phyloP scores from a whole-genome alignment of 495 filamentous ascomycete species.

The Talaromyces borbonicus region DNA sequence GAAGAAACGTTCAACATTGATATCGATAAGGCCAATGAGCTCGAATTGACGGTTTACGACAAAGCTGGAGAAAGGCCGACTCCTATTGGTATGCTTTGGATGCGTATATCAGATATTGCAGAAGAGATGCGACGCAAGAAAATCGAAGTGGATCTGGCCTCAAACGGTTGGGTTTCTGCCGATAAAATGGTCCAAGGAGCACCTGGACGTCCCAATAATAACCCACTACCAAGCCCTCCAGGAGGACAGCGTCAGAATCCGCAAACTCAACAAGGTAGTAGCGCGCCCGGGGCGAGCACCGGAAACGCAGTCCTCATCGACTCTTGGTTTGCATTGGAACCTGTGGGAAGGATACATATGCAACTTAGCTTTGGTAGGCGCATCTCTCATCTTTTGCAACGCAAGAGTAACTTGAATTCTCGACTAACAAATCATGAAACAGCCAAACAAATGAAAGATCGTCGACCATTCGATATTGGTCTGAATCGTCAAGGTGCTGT shows the following conservation, averaged over 20 bases:
- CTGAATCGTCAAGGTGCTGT: constrained; percentile 93
- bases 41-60: constrained; percentile 96
- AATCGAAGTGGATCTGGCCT: constrained; percentile 87
- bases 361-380: constrained; percentile 76
- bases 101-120: constrained; percentile 91
- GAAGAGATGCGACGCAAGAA: constrained; percentile 97
- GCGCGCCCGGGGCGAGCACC: too few species aligned
- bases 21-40: constrained; percentile 97
- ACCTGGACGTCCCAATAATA: constrained; percentile 31
- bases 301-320: constrained; percentile 56
- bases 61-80: constrained; percentile 79
- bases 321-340: constrained; percentile 94
- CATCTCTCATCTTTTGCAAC: neutral
- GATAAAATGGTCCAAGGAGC: constrained; percentile 69
- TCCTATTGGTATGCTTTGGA: constrained; percentile 92
- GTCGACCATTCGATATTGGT: constrained; percentile 71
- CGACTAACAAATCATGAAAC: neutral
- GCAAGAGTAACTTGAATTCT: neutral
- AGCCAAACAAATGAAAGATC: constrained; percentile 61
- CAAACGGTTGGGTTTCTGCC: constrained; percentile 90
- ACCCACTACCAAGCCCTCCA: constrained; percentile 27
- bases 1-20: constrained; percentile 83
- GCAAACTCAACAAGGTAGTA: constrained; percentile 12
- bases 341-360: constrained; percentile 78
- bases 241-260: constrained; percentile 16